These are phyloP conservation scores for Dactylis glomerata DNA, from an alignment of 176 grass and related monocot genomes.

Conservation along the genomic window DNA sequence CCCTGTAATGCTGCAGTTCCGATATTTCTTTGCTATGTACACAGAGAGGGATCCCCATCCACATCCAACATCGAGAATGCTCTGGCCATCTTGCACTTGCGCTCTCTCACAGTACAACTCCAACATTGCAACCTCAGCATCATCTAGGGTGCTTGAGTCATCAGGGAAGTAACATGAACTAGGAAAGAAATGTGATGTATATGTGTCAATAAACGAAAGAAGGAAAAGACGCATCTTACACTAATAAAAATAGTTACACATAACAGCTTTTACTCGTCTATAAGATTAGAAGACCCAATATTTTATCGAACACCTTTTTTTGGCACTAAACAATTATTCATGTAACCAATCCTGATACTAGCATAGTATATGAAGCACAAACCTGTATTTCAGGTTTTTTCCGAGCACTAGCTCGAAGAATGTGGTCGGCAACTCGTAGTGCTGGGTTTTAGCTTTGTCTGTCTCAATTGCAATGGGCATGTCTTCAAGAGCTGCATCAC, in stretches of 20 bases:
- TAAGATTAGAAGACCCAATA: neutral
- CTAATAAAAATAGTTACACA: neutral
- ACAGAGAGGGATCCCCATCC: slow-evolving; percentile 92
- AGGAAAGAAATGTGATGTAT: neutral
- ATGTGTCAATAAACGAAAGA: neutral
- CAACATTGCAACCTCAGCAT: slow-evolving; percentile 87
- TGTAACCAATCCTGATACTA: neutral
- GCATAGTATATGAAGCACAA: neutral
- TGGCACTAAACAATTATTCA: neutral
- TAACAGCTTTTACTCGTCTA: neutral
- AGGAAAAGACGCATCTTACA: neutral
- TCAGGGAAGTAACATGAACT: slow-evolving; percentile 90
- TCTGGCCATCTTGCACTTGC: slow-evolving; percentile 77
- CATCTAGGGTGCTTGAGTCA: slow-evolving; percentile 65
- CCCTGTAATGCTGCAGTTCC: slow-evolving; percentile 68
- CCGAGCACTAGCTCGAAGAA: slow-evolving; percentile 93
- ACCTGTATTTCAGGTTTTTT: slow-evolving; percentile 90
- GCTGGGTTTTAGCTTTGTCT: slow-evolving; percentile 79
- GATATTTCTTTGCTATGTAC: slow-evolving; percentile 77
- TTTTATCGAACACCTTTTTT: neutral
- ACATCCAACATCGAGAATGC: slow-evolving; percentile 80
- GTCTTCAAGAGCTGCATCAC: slow-evolving; percentile 58
- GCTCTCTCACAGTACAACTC: slow-evolving; percentile 83
- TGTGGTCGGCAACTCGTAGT: slow-evolving; percentile 84
- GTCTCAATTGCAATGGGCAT: slow-evolving; percentile 91